Evolutionary conservation across 2,329 filamentous ascomycete genomes (phyloP).

Genomic region (Colletotrichum tabaci): DNA sequence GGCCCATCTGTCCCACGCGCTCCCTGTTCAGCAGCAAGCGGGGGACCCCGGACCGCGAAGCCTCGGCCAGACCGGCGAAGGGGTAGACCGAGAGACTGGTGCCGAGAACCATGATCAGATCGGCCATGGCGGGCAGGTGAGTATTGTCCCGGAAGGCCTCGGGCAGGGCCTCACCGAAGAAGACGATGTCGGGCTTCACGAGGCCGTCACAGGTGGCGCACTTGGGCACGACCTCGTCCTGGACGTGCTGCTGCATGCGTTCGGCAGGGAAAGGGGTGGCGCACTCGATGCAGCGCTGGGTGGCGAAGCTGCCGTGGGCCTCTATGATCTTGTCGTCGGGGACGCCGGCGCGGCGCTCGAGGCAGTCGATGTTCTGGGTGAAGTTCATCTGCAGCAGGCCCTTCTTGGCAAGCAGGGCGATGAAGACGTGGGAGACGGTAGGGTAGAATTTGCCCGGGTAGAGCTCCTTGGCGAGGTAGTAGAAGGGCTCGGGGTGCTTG

Average conservation of each 20-base stretch:
- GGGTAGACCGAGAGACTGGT: conserved; percentile 91
- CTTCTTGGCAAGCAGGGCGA: conserved; percentile 85
- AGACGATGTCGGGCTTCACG: conserved; percentile 95
- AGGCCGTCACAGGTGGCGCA: conserved; percentile 82
- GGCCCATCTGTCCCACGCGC: conserved; percentile 83
- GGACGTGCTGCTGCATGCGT: conserved; percentile 80
- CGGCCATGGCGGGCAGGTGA: conserved; percentile 71
- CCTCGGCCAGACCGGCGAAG: conserved; percentile 84
- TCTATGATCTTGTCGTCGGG: conserved; percentile 87
- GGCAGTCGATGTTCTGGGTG: conserved; percentile 97
- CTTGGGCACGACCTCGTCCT: conserved; percentile 76
- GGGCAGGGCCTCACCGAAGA: conserved; percentile 83
- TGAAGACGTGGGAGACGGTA: conserved; percentile 91
- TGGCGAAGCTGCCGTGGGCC: conserved; percentile 95
- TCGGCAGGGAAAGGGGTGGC: conserved; percentile 79
- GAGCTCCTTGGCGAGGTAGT: conserved; percentile 90
- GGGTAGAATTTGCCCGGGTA: conserved; percentile 92
- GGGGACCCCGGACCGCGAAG: conserved; percentile 74
- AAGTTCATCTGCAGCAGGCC: conserved; percentile 87
- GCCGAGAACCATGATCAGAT: conserved; percentile 88
- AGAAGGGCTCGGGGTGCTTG: conserved; percentile 89
- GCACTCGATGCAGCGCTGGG: conserved; percentile 93
- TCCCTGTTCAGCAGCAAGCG: conserved; percentile 92
- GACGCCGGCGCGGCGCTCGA: conserved; percentile 90
- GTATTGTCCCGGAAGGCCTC: conserved; percentile 53